Evolutionary conservation across 2,329 filamentous ascomycete genomes (phyloP).

Genomic region (Penicillium oxalicum): DNA sequence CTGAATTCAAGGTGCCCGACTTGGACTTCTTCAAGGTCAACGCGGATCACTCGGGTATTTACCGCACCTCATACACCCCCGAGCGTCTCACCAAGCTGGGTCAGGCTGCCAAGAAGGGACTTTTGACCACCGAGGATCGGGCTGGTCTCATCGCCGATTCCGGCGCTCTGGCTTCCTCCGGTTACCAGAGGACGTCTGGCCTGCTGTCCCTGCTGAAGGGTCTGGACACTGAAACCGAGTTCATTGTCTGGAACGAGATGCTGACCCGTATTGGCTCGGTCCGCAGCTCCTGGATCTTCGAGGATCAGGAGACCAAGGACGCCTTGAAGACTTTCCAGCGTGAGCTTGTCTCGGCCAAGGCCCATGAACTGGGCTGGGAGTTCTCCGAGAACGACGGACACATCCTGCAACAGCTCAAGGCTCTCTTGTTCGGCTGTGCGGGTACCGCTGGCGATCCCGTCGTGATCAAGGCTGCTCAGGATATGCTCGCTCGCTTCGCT

Average conservation of each 20-base stretch:
- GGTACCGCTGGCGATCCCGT: conserved; percentile 73
- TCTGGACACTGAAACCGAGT: conserved; percentile 75
- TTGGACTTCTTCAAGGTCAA: conserved; percentile 95
- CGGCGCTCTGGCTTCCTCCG: conserved; percentile 79
- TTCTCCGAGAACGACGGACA: conserved; percentile 82
- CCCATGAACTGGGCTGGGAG: conserved; percentile 81
- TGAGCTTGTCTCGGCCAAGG: conserved; percentile 68
- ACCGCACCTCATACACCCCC: conserved; percentile 80
- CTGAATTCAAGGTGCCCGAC: conserved; percentile 68
- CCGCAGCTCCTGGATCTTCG: conserved; percentile 81
- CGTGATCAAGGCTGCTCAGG: conserved; percentile 72
- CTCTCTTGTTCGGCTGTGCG: conserved; percentile 77
- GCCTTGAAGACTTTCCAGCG: conserved; percentile 79
- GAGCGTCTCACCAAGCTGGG: conserved; percentile 83
- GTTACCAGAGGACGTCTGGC: conserved; percentile 89
- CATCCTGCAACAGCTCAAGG: conserved; percentile 91
- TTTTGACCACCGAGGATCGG: conserved; percentile 81
- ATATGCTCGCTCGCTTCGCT: conserved; percentile 84
- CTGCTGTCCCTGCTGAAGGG: conserved; percentile 78
- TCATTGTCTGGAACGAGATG: conserved; percentile 93
- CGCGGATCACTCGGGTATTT: conserved; percentile 87
- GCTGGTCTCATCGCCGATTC: conserved; percentile 94
- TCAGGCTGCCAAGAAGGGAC: conserved; percentile 71
- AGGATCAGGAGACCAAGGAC: conserved; percentile 64
- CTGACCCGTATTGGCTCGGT: conserved; percentile 71